These are phyloP conservation scores for Mycena vitilis DNA, from an alignment of 768 basidiomycete species.

Conservation along the genomic window DNA sequence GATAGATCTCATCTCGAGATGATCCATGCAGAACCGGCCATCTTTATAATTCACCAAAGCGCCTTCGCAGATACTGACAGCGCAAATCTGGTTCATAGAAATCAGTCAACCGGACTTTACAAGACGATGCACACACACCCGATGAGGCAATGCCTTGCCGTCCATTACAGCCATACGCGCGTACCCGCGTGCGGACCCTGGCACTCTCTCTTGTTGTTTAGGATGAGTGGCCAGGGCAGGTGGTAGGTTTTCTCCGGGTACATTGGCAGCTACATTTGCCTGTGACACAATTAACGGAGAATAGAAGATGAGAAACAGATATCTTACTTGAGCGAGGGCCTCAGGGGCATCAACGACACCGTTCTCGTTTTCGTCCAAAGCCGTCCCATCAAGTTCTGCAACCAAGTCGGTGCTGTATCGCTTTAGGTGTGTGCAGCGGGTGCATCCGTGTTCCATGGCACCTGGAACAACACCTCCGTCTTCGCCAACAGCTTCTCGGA, in stretches of 20 bases:
- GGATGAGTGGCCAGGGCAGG: background rate
- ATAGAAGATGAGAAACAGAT: background rate
- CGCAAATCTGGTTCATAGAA: conserved; percentile 38
- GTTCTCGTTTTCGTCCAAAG: background rate
- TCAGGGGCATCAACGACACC: conserved; percentile 3
- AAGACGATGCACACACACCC: conserved; percentile 27
- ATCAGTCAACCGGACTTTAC: background rate
- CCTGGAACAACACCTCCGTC: conserved; percentile 31
- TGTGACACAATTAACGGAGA: background rate
- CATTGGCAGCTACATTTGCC: background rate
- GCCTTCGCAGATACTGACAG: conserved; percentile 36
- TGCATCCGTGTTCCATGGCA: conserved; percentile 23
- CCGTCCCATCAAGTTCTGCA: background rate
- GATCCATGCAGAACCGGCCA: conserved; percentile 44
- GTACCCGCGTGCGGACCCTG: conserved; percentile 34
- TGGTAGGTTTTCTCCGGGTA: background rate
- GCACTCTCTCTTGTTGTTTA: conserved; percentile 25
- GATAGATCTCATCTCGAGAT: conserved; percentile 30
- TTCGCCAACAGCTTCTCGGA: conserved; percentile 34
- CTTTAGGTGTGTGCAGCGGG: conserved; percentile 19
- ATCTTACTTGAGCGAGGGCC: background rate
- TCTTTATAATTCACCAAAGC: conserved; percentile 44
- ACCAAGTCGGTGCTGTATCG: background rate
- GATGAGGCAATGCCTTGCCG: conserved; percentile 45
- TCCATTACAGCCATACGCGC: conserved; percentile 47